Evolutionary conservation across 2,329 filamentous ascomycete species (phyloP), one percentile per base, ranked within the genome.

Genomic region (Claviceps humidiphila): DNA sequence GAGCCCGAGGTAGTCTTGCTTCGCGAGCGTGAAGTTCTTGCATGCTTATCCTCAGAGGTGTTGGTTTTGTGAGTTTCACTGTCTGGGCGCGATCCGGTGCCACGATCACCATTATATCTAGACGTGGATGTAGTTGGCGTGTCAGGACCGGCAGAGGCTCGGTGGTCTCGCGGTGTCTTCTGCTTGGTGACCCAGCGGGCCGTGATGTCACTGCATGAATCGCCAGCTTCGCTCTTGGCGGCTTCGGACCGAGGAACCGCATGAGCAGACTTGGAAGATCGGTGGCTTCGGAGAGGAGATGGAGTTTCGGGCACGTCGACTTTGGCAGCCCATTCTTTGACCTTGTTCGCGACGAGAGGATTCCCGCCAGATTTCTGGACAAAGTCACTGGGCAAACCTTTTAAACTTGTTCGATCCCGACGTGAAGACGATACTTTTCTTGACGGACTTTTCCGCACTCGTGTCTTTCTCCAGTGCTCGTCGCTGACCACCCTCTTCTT

Each of bases 401-500:
- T 52, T 14, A 49, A 34, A 11, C 52, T 59, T 14, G 59, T 55
- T 5, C 60, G 53, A 6, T 17, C 24, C 34, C 49, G 64, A 64
- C 45, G 63, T 63, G 4, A 58, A 56, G 53, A 68, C 66, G 2
- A 71, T 66, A 13, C 64, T 63, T 55, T 66, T 71, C 54, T 68
- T 71, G 73, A 65, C 8, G 74, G 68, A 53, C 66, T 74, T 54
- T 72, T 75, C 55, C 74, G 76, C 54, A 74, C 75, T 55, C 76
- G 78, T 65, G 69, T 66, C 54, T 81, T 83, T 68, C 81, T 81
- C 87, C 91, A 97, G 69, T 95, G 87, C 51, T 87, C 85, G 69
- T 97, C 91, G 65, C 90, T 96, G 55, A 96, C 81, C 51, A 97
- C 88, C 57, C 90, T 81, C 74, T 95, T 96, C 70, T 88, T 89